Evolutionary conservation across 2,329 filamentous ascomycete species (phyloP).

Genomic region (Claviceps sorghi): DNA sequence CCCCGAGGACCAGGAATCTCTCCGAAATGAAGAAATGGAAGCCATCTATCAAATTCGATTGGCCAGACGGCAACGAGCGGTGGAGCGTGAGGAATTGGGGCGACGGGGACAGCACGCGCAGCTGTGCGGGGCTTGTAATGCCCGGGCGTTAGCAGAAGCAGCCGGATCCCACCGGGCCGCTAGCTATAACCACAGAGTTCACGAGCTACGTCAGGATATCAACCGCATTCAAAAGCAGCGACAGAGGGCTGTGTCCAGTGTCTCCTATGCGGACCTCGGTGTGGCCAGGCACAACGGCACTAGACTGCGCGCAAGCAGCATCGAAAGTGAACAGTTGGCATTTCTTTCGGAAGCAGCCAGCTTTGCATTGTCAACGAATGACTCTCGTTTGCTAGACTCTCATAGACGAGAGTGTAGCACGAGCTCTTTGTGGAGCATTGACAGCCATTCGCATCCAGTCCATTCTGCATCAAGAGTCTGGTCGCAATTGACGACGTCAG

Average conservation of each 20-base stretch:
- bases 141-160: slow-evolving; percentile 55
- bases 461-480: slow-evolving; percentile 23
- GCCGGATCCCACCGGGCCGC: slow-evolving; percentile 39
- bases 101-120: slow-evolving; percentile 57
- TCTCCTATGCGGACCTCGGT: slow-evolving; percentile 63
- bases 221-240: slow-evolving; percentile 43
- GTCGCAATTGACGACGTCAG: slow-evolving; percentile 30
- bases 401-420: slow-evolving; percentile 33
- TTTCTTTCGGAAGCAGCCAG: slow-evolving; percentile 58
- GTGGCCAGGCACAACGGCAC: slow-evolving; percentile 67
- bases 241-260: slow-evolving; percentile 55
- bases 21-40: slow-evolving; percentile 85
- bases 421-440: slow-evolving; percentile 42
- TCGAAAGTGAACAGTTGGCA: slow-evolving; percentile 57
- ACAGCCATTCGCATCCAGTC: slow-evolving; percentile 30
- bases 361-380: slow-evolving; percentile 30
- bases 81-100: slow-evolving; percentile 64
- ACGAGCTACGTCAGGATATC: slow-evolving; percentile 42
- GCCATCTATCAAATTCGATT: slow-evolving; percentile 78
- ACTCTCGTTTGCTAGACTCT: slow-evolving; percentile 17
- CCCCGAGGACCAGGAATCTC: slow-evolving; percentile 59
- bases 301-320: slow-evolving; percentile 56
- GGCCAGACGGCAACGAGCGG: slow-evolving; percentile 58
- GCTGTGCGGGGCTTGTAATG: slow-evolving; percentile 50
- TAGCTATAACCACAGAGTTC: slow-evolving; percentile 37